These are phyloP conservation scores for Smallanthus sonchifolius DNA, from an alignment of 129 eudicot species.

Conservation along the genomic window DNA sequence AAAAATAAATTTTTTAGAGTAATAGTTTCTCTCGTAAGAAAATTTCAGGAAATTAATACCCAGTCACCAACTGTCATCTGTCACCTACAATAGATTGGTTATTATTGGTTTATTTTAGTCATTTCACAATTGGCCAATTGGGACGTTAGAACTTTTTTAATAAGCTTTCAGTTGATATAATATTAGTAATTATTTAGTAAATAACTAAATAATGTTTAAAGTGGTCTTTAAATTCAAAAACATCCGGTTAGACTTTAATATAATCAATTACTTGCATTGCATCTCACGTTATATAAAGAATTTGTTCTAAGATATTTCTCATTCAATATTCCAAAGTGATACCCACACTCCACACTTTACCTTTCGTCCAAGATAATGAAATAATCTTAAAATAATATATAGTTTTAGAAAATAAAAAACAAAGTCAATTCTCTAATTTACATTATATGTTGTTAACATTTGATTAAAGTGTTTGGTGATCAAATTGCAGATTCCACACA, in stretches of 20 bases:
- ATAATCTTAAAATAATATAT: constrained; percentile 2
- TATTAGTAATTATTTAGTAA: no score
- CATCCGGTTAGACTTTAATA: neutral
- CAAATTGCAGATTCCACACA: constrained; percentile 45
- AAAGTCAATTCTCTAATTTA: neutral
- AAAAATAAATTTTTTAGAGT: no score
- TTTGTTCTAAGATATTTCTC: neutral
- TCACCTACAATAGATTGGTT: neutral
- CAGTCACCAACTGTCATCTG: neutral
- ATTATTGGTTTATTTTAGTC: neutral
- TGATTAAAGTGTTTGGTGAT: neutral
- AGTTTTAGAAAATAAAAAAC: neutral
- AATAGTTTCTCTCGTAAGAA: neutral
- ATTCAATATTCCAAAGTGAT: constrained; percentile 17
- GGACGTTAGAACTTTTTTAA: neutral
- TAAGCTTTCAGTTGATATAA: no score
- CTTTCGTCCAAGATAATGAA: constrained; percentile 23
- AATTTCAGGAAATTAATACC: neutral
- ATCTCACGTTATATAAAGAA: constrained; percentile 5
- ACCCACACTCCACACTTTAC: constrained; percentile 26
- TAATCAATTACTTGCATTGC: neutral
- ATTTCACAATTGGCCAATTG: neutral
- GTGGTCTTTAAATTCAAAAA: neutral
- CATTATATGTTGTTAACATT: neutral
- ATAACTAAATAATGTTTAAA: no score